A percentile compares a stretch with the other conserved stretches of the same genome.
Conservation (phyloP, 225 moss, liverwort and hornwort species). For the Asterella californica region DNA sequence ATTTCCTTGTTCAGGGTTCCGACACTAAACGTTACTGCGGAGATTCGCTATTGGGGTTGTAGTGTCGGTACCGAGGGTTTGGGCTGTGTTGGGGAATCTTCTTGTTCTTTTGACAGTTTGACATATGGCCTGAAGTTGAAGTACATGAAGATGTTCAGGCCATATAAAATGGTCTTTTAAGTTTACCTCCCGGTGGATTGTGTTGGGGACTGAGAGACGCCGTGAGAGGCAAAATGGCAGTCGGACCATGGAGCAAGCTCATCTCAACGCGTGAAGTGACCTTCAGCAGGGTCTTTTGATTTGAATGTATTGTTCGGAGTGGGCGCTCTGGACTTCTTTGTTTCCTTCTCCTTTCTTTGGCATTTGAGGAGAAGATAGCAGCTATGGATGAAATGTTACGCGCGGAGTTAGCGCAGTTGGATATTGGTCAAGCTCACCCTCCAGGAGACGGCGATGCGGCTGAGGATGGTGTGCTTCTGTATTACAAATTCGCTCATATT, state of each 20-base stretch:
- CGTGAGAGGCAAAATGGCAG: neutral
- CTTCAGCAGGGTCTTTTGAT: too few species aligned
- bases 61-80: neutral
- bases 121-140: neutral
- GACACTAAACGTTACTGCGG: neutral
- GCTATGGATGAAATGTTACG: neutral
- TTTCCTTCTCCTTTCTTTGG: neutral
- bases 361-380: neutral
- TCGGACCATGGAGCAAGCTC: neutral
- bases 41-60: neutral
- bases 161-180: neutral
- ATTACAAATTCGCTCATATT: conserved; percentile 78
- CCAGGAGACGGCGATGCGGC: neutral
- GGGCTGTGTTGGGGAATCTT: neutral
- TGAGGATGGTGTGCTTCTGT: conserved; percentile 74
- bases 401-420: neutral
- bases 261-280: neutral
- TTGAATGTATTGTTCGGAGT: neutral
- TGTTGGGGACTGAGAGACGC: neutral
- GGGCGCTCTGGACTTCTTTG: neutral
- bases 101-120: neutral
- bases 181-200: neutral
- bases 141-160: neutral
- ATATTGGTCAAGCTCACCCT: neutral
- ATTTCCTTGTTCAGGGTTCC: neutral